A percentile compares a stretch with the other conserved stretches of the same genome.
Conservation (phyloP, 2,329 filamentous ascomycete species). For the Exophiala sp. region DNA sequence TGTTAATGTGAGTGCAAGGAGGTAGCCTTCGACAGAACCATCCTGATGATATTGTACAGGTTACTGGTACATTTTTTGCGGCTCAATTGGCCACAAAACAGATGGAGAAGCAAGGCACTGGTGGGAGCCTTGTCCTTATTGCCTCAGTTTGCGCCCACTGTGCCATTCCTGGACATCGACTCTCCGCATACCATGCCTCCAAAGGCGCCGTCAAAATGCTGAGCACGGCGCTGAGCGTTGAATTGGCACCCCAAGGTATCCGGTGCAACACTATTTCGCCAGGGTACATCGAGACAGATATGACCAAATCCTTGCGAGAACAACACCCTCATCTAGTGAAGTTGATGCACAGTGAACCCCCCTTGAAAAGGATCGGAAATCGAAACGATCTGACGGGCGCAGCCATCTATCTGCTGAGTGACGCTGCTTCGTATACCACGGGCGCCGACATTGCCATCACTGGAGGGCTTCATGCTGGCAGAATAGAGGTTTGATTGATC, state of each 20-base stretch:
- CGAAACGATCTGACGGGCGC: constrained; percentile 38
- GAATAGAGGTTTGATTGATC: constrained; percentile 10
- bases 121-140: constrained; percentile 23
- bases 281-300: constrained; percentile 61
- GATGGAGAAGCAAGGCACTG: constrained; percentile 48
- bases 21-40: neutral
- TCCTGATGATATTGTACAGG: constrained; percentile 37
- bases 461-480: constrained; percentile 34
- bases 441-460: constrained; percentile 36
- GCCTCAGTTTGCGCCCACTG: constrained; percentile 21
- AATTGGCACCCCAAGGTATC: constrained; percentile 67
- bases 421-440: constrained; percentile 40
- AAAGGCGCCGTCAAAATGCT: constrained; percentile 42
- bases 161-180: constrained; percentile 32
- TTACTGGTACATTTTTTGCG: constrained; percentile 42
- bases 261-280: constrained; percentile 65
- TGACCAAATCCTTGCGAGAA: constrained; percentile 1
- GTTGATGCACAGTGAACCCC: constrained; percentile 36
- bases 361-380: constrained; percentile 38
- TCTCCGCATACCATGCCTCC: constrained; percentile 33
- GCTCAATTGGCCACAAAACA: constrained; percentile 46
- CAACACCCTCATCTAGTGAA: constrained; percentile 5
- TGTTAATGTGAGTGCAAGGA: constrained; percentile 38
- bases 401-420: constrained; percentile 38
- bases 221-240: constrained; percentile 58